Base-by-base conservation (phyloP, 2,329 filamentous ascomycete species). In the Alternaria dauci region DNA sequence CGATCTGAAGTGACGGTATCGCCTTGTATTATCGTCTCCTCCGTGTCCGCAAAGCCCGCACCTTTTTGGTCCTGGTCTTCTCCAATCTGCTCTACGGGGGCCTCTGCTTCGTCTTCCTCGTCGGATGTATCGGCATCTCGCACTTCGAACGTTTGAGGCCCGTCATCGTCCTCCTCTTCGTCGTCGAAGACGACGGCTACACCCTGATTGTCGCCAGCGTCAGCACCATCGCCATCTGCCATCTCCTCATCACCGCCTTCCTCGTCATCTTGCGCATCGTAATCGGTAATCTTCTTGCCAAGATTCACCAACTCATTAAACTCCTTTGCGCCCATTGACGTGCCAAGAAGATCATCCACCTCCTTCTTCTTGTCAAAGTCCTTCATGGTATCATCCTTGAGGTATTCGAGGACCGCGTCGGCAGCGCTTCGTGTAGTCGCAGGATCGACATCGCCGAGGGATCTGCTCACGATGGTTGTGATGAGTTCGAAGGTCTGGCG, bases 351-450 rank as follows among this genome's bases (percentile, higher is more conserved):
- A 67, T 98, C 95, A 71, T 99, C 95, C 43, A 98, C 88, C 77
- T 97, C 93, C 81, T 94, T 97, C 84, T 99, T 99, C 84, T 96
- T 97, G 78, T 99, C 95, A 61, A 96, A 92, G 76, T 99, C 95
- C 79, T 98, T 98, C 82, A 97, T 84, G 65, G 94, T 91, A 65
- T 97, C 94, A 70, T 98, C 94, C 79, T 99, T 99, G 44, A 99
- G 83, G 65, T 91, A 93, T 76, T 99, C 95, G 54, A 99, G 79
- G 3, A 94, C 89, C 3, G 92, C 93, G 77, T 99, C 95, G 14
- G 95, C 94, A 16, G 95, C 96, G 79, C 95, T 99, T 69, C 93
- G 88, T 44, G 96, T 93, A 54, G 96, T 90, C 74, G 96, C 92
- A 66, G 96, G 91, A 1, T 94, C 90, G 14, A 98, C 94, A 78